These are phyloP conservation scores for Dendrobium nobile DNA, from an alignment of 106 monocot species.

Conservation along the genomic window DNA sequence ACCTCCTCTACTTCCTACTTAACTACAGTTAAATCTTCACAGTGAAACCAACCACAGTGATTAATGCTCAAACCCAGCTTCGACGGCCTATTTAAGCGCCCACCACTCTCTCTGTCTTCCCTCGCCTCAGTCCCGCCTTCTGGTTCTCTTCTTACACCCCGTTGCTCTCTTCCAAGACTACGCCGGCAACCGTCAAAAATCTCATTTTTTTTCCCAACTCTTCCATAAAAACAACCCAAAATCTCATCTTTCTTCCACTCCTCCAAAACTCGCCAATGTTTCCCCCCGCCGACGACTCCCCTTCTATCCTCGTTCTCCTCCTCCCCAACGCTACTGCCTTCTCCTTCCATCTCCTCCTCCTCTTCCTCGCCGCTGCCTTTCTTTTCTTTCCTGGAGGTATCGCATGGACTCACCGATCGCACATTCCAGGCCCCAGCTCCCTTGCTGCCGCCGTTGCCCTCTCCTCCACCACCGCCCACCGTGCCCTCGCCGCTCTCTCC, in stretches of 20 bases:
- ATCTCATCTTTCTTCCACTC: background rate
- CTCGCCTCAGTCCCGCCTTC: background rate
- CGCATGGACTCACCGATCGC: constrained; percentile 27
- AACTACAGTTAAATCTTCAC: background rate
- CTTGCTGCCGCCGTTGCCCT: constrained; percentile 31
- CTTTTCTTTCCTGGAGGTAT: constrained; percentile 45
- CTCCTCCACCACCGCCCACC: constrained; percentile 37
- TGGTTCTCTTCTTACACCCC: background rate
- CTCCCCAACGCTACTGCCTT: background rate
- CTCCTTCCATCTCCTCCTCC: background rate
- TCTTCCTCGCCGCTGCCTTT: background rate
- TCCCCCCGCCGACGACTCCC: background rate
- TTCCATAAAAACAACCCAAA: background rate
- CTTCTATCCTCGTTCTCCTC: constrained; percentile 4
- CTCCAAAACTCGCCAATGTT: background rate
- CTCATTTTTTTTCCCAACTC: too few species aligned
- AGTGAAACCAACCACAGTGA: background rate
- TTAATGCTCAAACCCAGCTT: background rate
- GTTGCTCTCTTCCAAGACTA: too few species aligned
- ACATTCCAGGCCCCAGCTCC: background rate
- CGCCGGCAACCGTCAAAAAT: too few species aligned
- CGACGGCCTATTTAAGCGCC: background rate
- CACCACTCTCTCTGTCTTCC: background rate
- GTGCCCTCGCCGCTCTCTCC: constrained; percentile 31
- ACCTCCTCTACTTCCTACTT: background rate